Evolutionary conservation across 345 rosid species (phyloP).

Genomic region (Populus alba): DNA sequence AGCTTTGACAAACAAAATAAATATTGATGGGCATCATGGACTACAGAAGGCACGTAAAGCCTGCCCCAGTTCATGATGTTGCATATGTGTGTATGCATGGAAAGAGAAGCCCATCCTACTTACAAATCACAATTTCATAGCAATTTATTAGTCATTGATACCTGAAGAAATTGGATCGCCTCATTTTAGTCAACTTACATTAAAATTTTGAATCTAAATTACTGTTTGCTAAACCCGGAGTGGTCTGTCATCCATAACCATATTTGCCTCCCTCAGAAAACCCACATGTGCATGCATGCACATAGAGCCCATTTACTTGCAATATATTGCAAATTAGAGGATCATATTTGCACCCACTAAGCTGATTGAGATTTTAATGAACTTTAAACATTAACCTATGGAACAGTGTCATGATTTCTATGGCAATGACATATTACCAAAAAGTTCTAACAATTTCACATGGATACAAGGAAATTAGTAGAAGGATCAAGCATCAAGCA

Average conservation of each 20-base stretch:
- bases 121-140: neutral
- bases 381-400: neutral
- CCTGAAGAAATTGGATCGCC: neutral
- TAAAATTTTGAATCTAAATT: neutral
- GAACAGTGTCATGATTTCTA: neutral
- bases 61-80: neutral
- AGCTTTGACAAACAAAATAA: neutral
- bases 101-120: neutral
- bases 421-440: neutral
- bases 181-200: neutral
- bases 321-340: neutral
- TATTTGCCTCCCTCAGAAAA: neutral
- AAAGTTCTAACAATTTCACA: too few relatives aligned
- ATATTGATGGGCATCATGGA: neutral
- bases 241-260: neutral
- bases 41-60: neutral
- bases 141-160: neutral
- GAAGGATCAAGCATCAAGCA: neutral
- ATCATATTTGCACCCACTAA: neutral
- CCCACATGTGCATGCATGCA: neutral
- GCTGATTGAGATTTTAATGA: neutral
- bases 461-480: neutral
- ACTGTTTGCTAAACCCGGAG: neutral
- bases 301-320: neutral
- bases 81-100: neutral